These are phyloP conservation scores for Fusarium concolor DNA, from an alignment of 2,329 filamentous ascomycete species.

Conservation along the genomic window DNA sequence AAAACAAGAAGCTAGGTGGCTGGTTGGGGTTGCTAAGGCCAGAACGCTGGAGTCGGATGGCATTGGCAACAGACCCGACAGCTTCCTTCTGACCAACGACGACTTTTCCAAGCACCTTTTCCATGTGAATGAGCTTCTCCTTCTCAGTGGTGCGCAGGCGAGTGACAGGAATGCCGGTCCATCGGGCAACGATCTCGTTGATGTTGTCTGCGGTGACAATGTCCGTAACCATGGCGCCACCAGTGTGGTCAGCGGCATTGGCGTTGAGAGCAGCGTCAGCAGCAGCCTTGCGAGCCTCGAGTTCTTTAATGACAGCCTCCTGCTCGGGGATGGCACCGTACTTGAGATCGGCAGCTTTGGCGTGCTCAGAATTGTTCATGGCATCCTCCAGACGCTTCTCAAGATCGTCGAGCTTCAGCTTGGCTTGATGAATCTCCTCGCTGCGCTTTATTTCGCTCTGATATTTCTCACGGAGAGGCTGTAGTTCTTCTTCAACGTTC, in stretches of 20 bases:
- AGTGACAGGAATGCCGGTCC: constrained; percentile 98
- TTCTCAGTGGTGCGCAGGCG: constrained; percentile 95
- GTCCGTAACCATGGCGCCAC: constrained; percentile 85
- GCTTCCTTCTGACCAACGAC: constrained; percentile 97
- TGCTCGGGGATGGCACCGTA: constrained; percentile 98
- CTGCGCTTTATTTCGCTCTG: constrained; percentile 91
- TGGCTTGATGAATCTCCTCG: constrained; percentile 92
- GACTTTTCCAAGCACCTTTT: constrained; percentile 82
- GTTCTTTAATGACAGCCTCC: constrained; percentile 78
- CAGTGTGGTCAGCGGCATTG: constrained; percentile 58
- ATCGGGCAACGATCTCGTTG: constrained; percentile 96
- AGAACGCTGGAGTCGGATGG: constrained; percentile 93
- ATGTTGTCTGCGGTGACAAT: constrained; percentile 97
- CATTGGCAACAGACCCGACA: constrained; percentile 91
- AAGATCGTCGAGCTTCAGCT: constrained; percentile 92
- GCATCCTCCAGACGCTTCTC: constrained; percentile 94
- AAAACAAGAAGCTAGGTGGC: constrained; percentile 98
- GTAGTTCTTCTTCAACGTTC: constrained; percentile 93
- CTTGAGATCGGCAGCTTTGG: constrained; percentile 90
- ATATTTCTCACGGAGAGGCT: constrained; percentile 94
- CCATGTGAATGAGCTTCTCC: constrained; percentile 98
- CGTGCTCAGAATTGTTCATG: constrained; percentile 85
- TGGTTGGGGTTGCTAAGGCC: constrained; percentile 96
- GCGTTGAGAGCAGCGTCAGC: constrained; percentile 78
- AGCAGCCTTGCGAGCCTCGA: constrained; percentile 83